These are phyloP conservation scores for Melanomma pulvis-pyrius DNA, from an alignment of 495 filamentous ascomycete genomes.

Conservation along the genomic window DNA sequence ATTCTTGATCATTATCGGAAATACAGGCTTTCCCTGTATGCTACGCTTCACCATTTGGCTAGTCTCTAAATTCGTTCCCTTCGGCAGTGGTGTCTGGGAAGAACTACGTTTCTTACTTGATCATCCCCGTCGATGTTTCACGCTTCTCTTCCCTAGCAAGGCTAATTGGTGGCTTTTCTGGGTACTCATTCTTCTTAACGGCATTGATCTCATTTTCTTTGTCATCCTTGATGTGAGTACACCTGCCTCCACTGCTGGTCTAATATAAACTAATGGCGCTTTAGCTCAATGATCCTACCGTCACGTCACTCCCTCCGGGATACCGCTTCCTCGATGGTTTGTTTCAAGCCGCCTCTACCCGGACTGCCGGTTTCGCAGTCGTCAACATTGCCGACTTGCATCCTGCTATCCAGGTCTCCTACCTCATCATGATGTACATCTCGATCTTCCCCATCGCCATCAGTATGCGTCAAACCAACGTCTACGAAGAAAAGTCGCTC, in stretches of 20 bases:
- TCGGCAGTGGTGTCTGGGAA: conserved; percentile 72
- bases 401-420: conserved; percentile 90
- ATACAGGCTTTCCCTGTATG: conserved; percentile 93
- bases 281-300: conserved; percentile 67
- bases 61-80: conserved; percentile 59
- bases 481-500: conserved; percentile 93
- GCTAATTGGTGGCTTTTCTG: conserved; percentile 97
- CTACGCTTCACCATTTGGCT: conserved; percentile 88
- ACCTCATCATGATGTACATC: conserved; percentile 99
- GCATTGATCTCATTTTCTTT: conserved; percentile 82
- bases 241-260: neutral
- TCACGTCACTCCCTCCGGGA: conserved; percentile 64
- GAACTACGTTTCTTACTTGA: conserved; percentile 88
- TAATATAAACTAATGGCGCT: conserved; percentile 3
- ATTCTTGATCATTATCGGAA: conserved; percentile 88
- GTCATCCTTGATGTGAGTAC: conserved; percentile 77
- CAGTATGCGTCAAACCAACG: conserved; percentile 88
- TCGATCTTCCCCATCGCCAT: conserved; percentile 96
- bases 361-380: conserved; percentile 85
- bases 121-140: conserved; percentile 93
- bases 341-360: conserved; percentile 83
- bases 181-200: conserved; percentile 80
- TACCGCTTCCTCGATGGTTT: conserved; percentile 78
- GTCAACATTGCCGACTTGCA: conserved; percentile 77
- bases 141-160: conserved; percentile 81